These are phyloP conservation scores for Podospora appendiculata DNA, from an alignment of 495 filamentous ascomycete genomes.

Conservation along the genomic window DNA sequence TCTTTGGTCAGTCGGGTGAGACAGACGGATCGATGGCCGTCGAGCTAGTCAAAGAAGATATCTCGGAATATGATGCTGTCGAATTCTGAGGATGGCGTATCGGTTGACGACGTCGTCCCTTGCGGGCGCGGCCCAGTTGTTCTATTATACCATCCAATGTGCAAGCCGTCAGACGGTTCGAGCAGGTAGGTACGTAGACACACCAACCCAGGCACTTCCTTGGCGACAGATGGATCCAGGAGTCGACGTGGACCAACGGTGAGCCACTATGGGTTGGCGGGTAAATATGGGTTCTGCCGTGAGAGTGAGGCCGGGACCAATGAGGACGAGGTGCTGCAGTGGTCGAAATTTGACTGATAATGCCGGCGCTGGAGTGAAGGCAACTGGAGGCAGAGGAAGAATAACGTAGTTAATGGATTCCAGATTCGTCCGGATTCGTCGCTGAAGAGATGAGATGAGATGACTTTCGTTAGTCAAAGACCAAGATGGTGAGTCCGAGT, in stretches of 20 bases:
- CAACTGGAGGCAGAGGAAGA: not conserved
- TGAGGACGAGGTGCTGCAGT: constrained; percentile 10
- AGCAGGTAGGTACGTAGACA: not conserved
- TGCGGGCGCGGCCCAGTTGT: not conserved
- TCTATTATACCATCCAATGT: not conserved
- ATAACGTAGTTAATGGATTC: not conserved
- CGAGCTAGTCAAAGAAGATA: not conserved
- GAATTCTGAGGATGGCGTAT: not conserved
- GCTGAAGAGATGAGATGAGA: too few species aligned
- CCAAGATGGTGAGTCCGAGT: too few species aligned
- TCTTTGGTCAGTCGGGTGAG: constrained; percentile 18
- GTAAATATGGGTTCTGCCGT: constrained; percentile 25
- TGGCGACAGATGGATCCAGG: not conserved
- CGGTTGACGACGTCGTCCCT: not conserved
- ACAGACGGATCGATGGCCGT: constrained; percentile 14
- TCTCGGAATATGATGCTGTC: not conserved
- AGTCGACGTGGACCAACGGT: not conserved
- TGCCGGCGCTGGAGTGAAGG: constrained; percentile 14
- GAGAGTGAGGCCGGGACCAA: constrained; percentile 18
- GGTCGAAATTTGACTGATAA: constrained; percentile 22
- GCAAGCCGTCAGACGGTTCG: not conserved
- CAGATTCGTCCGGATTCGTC: too few species aligned
- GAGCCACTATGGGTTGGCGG: constrained; percentile 26
- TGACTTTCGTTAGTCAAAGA: too few species aligned
- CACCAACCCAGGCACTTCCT: not conserved